Base-by-base conservation (phyloP, 345 rosid species). In the Trapa incisa region DNA sequence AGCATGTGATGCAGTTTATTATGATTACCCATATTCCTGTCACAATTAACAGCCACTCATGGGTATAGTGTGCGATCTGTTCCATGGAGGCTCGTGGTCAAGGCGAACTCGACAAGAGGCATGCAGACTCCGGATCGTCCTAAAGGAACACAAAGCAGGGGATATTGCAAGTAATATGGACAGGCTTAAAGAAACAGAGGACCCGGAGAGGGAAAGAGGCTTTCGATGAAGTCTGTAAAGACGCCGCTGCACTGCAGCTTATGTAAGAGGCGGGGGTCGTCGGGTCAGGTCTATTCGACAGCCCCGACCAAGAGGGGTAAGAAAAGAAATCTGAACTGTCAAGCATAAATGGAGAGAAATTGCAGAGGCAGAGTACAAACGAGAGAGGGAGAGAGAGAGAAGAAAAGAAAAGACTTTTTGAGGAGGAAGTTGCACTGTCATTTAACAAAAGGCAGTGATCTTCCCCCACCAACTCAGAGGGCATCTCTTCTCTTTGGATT, bases 271-370 rank as follows among this genome's bases (percentile, higher is more conserved):
- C 43, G 43, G 43, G 43, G 7, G 29, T 22, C 29, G 8, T 42
- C 8, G 45, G 8, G 45, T 53, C 5, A 1, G 37, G 2, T 22
- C 11, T 6, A 6, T 57, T n/a, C 35, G 8, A 57, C 35, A 5
- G 12, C 48, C 32, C 56, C 29, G 29, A 22, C 0, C 43, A 41
- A 41, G 43, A 4, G 43, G 7, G 43, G 9, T 45, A 29, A 32
- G 45, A 65, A 22, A 50, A n/a, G n/a, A 50, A 47, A 37, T 41
- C 43, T 22, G 29, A 22, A 22, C 29, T 22, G 29, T 41, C 43
- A 37, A 10, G 29, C n/a, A 66, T 69, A 69, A 69, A 69, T 69
- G 58, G 33, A 41, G 8, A 12, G 72, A 69, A 69, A 61, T 37
- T 69, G 4, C 65, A 61, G 42, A 3, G 29, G 29, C 29, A 22